Conservation (phyloP, 1,284 basidiomycete species). For the Tremellales sp. region DNA sequence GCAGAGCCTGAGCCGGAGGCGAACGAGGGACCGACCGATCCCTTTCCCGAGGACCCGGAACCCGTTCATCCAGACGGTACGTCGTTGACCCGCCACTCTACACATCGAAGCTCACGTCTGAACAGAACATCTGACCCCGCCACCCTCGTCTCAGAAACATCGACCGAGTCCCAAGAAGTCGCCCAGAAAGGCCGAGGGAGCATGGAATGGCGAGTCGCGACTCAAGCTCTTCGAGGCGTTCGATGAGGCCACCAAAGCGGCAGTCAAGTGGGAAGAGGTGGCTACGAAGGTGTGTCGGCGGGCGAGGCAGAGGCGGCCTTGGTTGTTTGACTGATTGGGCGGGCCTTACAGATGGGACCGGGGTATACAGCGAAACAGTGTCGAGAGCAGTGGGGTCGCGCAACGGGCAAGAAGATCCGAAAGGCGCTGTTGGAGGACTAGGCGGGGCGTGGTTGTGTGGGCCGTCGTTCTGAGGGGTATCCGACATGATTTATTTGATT, state of each 20-base stretch:
- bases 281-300: constrained; percentile 13
- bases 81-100: too few species aligned
- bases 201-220: constrained; percentile 14
- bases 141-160: too few species aligned
- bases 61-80: too few species aligned
- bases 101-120: too few species aligned
- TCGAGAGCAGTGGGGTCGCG: constrained; percentile 21
- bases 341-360: constrained; percentile 14
- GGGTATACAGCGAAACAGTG: constrained; percentile 14
- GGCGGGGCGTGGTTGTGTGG: too few species aligned
- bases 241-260: constrained; percentile 5
- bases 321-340: neutral
- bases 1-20: too few species aligned
- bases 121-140: too few species aligned
- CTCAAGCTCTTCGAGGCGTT: constrained; percentile 17
- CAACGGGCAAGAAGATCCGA: constrained; percentile 17
- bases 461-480: too few species aligned
- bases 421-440: constrained; percentile 13
- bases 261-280: constrained; percentile 20
- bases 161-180: too few species aligned
- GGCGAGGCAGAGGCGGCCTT: neutral
- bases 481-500: too few species aligned
- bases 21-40: too few species aligned
- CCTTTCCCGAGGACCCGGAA: too few species aligned
- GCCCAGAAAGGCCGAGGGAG: constrained; percentile 4